These are phyloP conservation scores for Cymodocea nodosa DNA, from an alignment of 116 monocot species.

Conservation along the genomic window DNA sequence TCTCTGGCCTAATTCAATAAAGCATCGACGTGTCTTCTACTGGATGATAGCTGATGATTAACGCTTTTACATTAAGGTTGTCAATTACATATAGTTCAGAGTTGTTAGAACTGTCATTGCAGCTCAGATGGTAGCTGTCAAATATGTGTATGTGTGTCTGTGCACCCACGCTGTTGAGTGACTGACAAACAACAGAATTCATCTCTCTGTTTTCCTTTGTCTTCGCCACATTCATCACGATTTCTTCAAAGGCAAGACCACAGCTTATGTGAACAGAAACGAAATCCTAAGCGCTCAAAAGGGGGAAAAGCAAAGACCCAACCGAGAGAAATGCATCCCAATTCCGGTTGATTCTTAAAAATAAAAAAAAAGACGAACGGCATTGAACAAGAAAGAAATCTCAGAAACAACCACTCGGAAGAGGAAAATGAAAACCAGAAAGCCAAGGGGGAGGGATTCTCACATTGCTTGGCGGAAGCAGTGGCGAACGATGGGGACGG, in stretches of 20 bases:
- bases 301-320: not conserved
- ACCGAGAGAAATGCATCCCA: not conserved
- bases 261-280: not conserved
- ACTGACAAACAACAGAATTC: too few relatives aligned
- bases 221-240: too few relatives aligned
- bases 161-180: too few relatives aligned
- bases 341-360: not conserved
- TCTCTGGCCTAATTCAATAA: too few relatives aligned
- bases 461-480: constrained; percentile 1
- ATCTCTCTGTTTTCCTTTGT: too few relatives aligned
- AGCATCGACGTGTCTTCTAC: too few relatives aligned
- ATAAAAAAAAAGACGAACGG: not conserved
- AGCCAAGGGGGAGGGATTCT: not conserved
- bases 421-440: not conserved
- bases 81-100: too few relatives aligned
- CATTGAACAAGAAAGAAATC: not conserved
- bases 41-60: too few relatives aligned
- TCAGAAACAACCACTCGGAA: not conserved
- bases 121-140: too few relatives aligned
- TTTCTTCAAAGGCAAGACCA: not conserved
- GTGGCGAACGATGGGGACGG: not conserved
- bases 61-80: too few relatives aligned
- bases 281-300: not conserved
- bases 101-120: too few relatives aligned
- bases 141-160: too few relatives aligned